Evolutionary conservation across 768 basidiomycete species (phyloP).

Genomic region (Auricularia cornea): DNA sequence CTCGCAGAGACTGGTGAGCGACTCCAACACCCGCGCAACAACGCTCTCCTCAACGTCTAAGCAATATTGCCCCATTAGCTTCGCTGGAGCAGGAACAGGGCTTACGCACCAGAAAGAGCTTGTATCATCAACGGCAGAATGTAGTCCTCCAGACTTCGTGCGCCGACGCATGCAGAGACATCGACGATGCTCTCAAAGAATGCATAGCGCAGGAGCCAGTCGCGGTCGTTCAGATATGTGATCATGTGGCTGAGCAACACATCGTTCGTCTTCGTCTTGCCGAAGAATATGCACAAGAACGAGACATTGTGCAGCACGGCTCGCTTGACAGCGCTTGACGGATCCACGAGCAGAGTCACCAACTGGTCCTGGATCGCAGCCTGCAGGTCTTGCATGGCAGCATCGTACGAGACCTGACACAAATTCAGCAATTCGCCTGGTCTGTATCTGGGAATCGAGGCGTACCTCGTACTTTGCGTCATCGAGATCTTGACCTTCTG

Average conservation of each 20-base stretch:
- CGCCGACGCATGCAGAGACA: conserved; percentile 90
- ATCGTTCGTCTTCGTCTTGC: conserved; percentile 88
- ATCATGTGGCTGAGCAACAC: conserved; percentile 85
- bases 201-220: conserved; percentile 83
- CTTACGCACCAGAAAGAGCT: conserved; percentile 71
- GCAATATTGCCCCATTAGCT: conserved; percentile 3
- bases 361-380: conserved; percentile 80
- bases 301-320: conserved; percentile 83
- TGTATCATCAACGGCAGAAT: conserved; percentile 96
- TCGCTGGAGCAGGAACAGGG: neutral
- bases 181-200: conserved; percentile 96
- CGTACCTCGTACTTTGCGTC: conserved; percentile 73
- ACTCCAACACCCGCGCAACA: conserved; percentile 79
- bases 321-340: conserved; percentile 83
- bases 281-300: conserved; percentile 86
- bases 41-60: conserved; percentile 93
- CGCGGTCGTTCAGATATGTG: conserved; percentile 79
- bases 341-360: conserved; percentile 77
- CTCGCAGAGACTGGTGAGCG: conserved; percentile 83
- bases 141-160: conserved; percentile 87
- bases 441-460: conserved; percentile 3
- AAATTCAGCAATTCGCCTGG: neutral
- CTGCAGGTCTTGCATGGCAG: conserved; percentile 79
- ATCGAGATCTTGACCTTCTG: conserved; percentile 65
- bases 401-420: conserved; percentile 79